Base-by-base conservation (phyloP, 164 flowering plant species). In the Taxillus chinensis region DNA sequence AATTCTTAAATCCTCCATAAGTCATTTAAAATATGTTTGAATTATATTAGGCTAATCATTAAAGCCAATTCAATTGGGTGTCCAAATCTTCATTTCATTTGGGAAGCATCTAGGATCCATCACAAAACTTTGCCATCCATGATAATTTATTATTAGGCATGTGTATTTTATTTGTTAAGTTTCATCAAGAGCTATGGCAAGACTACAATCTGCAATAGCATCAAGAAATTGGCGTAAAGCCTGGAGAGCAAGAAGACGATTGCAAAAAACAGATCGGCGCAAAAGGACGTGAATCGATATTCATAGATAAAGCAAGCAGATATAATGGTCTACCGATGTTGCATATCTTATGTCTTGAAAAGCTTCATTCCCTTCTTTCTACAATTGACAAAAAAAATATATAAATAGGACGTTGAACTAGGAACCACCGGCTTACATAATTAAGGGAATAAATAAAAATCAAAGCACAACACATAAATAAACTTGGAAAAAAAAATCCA, bases 181-280 rank as follows among this genome's bases (percentile, higher is more conserved):
- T 68, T 73, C 81, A 76, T 91, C 88, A 62, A 95, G 93, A 53
- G 97, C 95, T 15, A 95, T 86, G 57, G 99, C 90, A 17, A 91
- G 72, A 70, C 92, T 87, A 74, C 97, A 95, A 77, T 95, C 99
- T 13, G 96, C 84, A 77, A 95, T 91, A 65, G 99, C 99, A 80
- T 91, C 96, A 67, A 83, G 71, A 57, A 87, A 73, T 63, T 89
- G 92, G 65, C 85, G 86, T 65, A 91, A 43, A 62, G 87, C 88
- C 79, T 95, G 90, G 79, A 82, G 68, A 8, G 97, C 96, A 68
- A 97, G 97, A 75, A 93, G 97, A 59, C 99, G 97, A 66, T 95
- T 95, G 80, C 96, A 82, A 63, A 91, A 40, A 83, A 70, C 96
- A 95, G 42, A 91, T 77, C 45, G 99, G 97, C 57, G 92, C 82